Conservation (phyloP, 192 early-diverging fungal species). For the Dimargaris cristalligena region DNA sequence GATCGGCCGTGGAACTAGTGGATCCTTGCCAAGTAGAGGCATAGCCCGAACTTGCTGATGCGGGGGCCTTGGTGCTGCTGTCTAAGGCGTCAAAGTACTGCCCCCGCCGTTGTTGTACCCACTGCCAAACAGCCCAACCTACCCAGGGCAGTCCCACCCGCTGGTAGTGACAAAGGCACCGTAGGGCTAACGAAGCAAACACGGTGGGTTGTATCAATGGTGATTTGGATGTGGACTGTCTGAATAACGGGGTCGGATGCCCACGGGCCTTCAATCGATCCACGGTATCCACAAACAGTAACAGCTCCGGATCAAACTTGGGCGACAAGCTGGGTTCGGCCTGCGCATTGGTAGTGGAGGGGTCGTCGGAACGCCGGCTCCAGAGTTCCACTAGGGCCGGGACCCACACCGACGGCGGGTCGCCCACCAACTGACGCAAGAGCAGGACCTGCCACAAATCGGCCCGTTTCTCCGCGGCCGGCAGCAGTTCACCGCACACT, state of each 20-base stretch:
- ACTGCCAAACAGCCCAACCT: background rate
- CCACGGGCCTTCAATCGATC: background rate
- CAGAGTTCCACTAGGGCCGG: background rate
- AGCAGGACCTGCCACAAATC: conserved; percentile 28
- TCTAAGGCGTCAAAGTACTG: no score
- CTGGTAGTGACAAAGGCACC: background rate
- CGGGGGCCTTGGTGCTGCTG: background rate
- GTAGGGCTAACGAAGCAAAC: background rate
- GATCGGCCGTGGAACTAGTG: background rate
- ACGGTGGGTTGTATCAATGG: no score
- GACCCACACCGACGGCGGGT: background rate
- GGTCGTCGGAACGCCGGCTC: no score
- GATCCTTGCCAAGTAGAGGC: background rate
- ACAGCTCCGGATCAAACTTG: background rate
- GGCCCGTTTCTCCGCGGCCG: conserved; percentile 18
- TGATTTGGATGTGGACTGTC: no score
- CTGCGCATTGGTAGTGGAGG: background rate
- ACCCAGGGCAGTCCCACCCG: background rate
- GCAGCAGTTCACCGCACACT: conserved; percentile 22
- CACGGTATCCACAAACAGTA: background rate
- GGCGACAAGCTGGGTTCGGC: background rate
- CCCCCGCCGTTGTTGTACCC: background rate
- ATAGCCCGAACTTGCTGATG: background rate
- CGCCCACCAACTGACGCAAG: background rate
- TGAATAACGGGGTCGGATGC: background rate